These are phyloP conservation scores for Stagonosporopsis rhizophila DNA, from an alignment of 2,329 filamentous ascomycete genomes.

Conservation along the genomic window DNA sequence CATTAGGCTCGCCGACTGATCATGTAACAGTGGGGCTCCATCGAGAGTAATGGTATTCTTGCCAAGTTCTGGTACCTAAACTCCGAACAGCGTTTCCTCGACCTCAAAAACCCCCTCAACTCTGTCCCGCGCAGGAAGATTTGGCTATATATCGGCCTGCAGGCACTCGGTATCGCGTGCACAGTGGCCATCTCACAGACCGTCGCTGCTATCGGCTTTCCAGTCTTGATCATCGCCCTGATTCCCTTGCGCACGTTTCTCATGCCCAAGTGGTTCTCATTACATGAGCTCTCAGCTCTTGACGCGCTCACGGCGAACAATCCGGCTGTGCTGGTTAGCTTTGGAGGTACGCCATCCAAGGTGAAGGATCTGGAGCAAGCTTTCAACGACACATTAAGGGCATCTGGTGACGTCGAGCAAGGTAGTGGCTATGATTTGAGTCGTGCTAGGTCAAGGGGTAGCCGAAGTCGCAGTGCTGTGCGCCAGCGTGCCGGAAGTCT, in stretches of 20 bases:
- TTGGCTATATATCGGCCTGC: conserved; percentile 57
- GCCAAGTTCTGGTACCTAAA: conserved; percentile 58
- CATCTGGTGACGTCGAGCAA: conserved; percentile 20
- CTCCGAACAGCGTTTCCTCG: conserved; percentile 56
- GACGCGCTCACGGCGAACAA: conserved; percentile 62
- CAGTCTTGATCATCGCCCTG: conserved; percentile 61
- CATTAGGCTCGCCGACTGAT: not conserved
- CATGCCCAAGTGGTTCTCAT: conserved; percentile 59
- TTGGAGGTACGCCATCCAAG: conserved; percentile 55
- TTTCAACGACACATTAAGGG: conserved; percentile 24
- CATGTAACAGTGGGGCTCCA: conserved; percentile 49
- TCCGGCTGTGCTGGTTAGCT: conserved; percentile 59
- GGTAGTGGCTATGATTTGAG: not conserved
- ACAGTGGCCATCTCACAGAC: conserved; percentile 65
- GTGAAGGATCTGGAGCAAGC: conserved; percentile 39
- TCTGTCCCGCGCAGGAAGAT: conserved; percentile 55
- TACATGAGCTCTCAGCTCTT: conserved; percentile 56
- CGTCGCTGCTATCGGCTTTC: conserved; percentile 64
- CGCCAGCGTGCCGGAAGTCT: conserved; percentile 36
- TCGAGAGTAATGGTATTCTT: conserved; percentile 58
- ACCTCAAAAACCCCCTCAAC: conserved; percentile 55
- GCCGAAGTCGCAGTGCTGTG: conserved; percentile 24
- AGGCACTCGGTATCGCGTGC: conserved; percentile 57
- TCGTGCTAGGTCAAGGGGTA: conserved; percentile 10
- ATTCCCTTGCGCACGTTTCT: conserved; percentile 61